Base-by-base conservation (phyloP, 345 rosid genomes). In the Eucalyptus virginea region DNA sequence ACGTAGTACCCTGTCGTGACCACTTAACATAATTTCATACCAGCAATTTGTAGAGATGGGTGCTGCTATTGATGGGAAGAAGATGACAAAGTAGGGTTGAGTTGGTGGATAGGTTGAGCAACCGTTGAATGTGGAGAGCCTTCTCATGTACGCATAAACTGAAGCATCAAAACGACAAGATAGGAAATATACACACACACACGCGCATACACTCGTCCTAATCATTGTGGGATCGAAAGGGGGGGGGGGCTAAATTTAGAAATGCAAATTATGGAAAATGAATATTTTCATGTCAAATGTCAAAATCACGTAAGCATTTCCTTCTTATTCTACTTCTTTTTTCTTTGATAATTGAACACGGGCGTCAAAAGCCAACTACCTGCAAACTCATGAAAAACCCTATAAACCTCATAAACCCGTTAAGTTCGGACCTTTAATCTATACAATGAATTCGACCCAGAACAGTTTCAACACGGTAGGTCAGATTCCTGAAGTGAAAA, bases 331-430 rank as follows among this genome's bases (percentile, higher is more conserved):
- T 37, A 26, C 32, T 21, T 60, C 8, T 52, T 28, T 19, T 37
- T 77, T 37, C 8, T 77, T 37, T 37, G 8, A 11, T 40, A 37
- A 77, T 42, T 77, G 28, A 44, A 37, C 47, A 72, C 8, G 0
- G 15, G 15, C 5, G 1, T 72, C 7, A 0, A 40, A 21, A 21
- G 2, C 3, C 9, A 4, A 37, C 8, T 5, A 21, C 15, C 28
- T 0, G 1, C 7, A 21, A 24, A 6, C 26, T 13, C 11, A 77
- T 77, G 28, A 77, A 19, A 77, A 13, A 77, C 5, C 47, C 5
- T 19, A 11, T 11, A 34, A 34, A 19, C 13, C 44, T 3, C 0
- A 32, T 16, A 16, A 67, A 67, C 42, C 23, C 2, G 2, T 67
- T 67, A 17, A 67, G 7, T 32, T 69, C 2, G 26, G 14, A 42